Conservation (phyloP, 2,329 filamentous ascomycete genomes). For the Venturia carpophila region DNA sequence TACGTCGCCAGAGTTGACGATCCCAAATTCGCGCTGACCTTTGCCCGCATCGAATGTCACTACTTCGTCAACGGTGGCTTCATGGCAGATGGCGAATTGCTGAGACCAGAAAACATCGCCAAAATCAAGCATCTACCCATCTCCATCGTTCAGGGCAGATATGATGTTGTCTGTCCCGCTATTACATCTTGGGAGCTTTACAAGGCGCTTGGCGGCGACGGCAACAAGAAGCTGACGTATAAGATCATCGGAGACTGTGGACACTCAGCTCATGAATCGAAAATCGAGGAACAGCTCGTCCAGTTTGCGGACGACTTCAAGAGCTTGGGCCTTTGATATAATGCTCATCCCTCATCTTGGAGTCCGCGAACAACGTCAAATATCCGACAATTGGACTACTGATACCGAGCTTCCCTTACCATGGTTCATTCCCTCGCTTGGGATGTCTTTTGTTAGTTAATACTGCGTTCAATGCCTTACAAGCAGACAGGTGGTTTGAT, state of each 20-base stretch:
- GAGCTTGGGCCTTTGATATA: neutral
- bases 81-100: constrained; percentile 36
- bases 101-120: constrained; percentile 29
- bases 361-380: too few species aligned
- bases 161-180: constrained; percentile 40
- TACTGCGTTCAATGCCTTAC: too few species aligned
- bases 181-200: constrained; percentile 38
- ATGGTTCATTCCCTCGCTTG: too few species aligned
- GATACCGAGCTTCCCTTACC: too few species aligned
- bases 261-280: neutral
- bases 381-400: too few species aligned
- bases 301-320: constrained; percentile 4
- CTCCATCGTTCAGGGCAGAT: constrained; percentile 40
- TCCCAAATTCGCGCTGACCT: constrained; percentile 28
- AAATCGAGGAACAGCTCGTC: neutral
- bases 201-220: constrained; percentile 27
- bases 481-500: neutral
- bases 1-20: constrained; percentile 27
- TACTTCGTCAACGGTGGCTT: constrained; percentile 38
- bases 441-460: neutral
- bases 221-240: neutral
- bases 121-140: constrained; percentile 32
- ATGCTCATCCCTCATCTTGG: too few species aligned
- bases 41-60: constrained; percentile 38
- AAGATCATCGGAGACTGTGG: constrained; percentile 4